A percentile compares a stretch with the other conserved stretches of the same genome.
Conservation (phyloP, 2,329 filamentous ascomycete genomes). For the Arthrobotrys sphaeroides region DNA sequence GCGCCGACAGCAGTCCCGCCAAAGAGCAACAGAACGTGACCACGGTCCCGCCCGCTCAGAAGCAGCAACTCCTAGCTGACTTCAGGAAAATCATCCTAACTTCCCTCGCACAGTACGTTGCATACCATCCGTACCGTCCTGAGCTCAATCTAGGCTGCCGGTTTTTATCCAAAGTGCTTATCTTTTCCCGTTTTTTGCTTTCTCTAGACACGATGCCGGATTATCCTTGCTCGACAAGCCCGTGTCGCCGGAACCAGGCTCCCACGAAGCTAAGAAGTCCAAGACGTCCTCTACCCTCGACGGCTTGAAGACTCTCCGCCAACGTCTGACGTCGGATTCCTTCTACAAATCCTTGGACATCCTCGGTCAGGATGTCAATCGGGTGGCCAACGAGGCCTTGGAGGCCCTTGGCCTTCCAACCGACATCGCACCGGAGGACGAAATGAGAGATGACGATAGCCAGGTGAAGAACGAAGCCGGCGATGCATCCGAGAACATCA, state of each 20-base stretch:
- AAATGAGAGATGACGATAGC: slow-evolving; percentile 36
- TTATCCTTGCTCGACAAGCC: slow-evolving; percentile 40
- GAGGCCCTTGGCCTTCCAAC: slow-evolving; percentile 2
- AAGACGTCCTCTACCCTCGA: slow-evolving; percentile 18
- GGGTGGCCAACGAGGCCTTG: slow-evolving; percentile 33
- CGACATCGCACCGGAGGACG: slow-evolving; percentile 27
- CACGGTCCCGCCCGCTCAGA: slow-evolving; percentile 24
- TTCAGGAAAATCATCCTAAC: slow-evolving; percentile 15
- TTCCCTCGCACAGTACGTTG: slow-evolving; percentile 34
- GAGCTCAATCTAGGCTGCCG: not conserved
- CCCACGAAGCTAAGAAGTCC: slow-evolving; percentile 46
- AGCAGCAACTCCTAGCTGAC: slow-evolving; percentile 30
- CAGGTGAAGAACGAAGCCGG: slow-evolving; percentile 18
- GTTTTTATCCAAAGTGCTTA: not conserved
- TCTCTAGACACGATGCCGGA: slow-evolving; percentile 25
- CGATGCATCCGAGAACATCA: slow-evolving; percentile 9
- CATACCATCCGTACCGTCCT: not conserved
- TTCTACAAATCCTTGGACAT: slow-evolving; percentile 37
- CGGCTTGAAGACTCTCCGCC: slow-evolving; percentile 38
- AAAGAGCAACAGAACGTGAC: slow-evolving; percentile 28
- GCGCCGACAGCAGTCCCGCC: slow-evolving; percentile 48
- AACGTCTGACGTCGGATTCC: slow-evolving; percentile 34
- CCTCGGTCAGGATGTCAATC: slow-evolving; percentile 25
- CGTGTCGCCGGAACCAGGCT: slow-evolving; percentile 9
- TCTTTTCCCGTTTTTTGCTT: not conserved